Evolutionary conservation across 768 basidiomycete species (phyloP), one percentile per base, ranked within the genome.

Genomic region (Boletus pseudo-olivaceus): DNA sequence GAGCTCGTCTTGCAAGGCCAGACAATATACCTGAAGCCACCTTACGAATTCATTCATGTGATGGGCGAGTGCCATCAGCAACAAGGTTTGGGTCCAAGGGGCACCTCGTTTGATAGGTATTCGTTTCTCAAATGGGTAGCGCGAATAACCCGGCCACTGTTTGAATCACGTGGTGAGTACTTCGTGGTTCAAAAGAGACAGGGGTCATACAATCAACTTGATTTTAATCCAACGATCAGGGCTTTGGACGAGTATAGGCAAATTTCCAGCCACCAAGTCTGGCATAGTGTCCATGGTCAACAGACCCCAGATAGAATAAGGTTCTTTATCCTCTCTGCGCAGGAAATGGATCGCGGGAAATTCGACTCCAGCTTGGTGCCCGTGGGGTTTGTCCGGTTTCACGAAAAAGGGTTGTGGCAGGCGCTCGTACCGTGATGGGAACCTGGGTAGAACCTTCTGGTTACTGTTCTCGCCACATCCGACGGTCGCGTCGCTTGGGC

Each of bases 141-240:
- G 47, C 20, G 67, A 66, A 63, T 80, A 80, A 1, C 80, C 79
- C 7, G 80, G 78, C 80, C 79, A 81, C 79, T 80, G 52, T 45
- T 47, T 15, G 23, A 15, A 20, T 7, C 4, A 7, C 11, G 7
- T 17, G 37, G 54, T 58, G 33, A 59, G 60, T 33, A 29, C 20
- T 4, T 42, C 27, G 5, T 32, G 6, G 23, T 7, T 44, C 5
- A n/a, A 23, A 23, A 44, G 17, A 38, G 14, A 48, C 1, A 17
- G 17, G 2, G 20, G 3, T 46, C 70, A 45, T 56, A 79, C 78
- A 35, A 68, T 55, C 32, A 76, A 54, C 53, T 66, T 64, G 47
- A 78, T 37, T 56, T 67, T 74, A n/a, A 75, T 59, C 52, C 67
- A 64, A 15, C 74, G 58, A 23, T 67, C 68, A 37, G 54, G 43